Evolutionary conservation across 805 yeast species (phyloP).

Genomic region (Metschnikowia dekortorum): DNA sequence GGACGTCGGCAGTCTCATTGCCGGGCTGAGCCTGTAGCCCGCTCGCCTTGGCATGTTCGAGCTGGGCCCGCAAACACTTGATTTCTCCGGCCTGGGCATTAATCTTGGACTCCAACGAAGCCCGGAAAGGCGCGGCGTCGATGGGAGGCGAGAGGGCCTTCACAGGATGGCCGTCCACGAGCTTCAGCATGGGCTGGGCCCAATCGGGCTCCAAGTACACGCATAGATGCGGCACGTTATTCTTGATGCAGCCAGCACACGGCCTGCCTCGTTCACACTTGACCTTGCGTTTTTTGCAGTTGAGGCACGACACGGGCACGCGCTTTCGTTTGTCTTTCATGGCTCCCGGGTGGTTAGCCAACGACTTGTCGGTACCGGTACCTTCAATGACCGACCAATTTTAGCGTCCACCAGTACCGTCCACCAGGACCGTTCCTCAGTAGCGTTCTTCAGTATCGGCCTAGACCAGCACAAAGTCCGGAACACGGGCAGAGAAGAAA

Average conservation of each 20-base stretch:
- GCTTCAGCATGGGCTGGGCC: slow-evolving; percentile 18
- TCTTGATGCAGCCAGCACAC: slow-evolving; percentile 39
- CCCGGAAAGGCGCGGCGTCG: not conserved
- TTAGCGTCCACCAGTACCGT: too few relatives aligned
- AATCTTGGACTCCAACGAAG: slow-evolving; percentile 6
- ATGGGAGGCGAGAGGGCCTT: not conserved
- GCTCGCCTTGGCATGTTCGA: not conserved
- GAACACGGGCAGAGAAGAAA: not conserved
- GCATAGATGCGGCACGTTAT: slow-evolving; percentile 39
- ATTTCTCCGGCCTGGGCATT: slow-evolving; percentile 9
- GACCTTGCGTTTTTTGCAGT: slow-evolving; percentile 40
- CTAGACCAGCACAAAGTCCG: too few relatives aligned
- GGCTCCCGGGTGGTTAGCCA: not conserved
- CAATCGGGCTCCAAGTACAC: slow-evolving; percentile 39
- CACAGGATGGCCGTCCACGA: not conserved
- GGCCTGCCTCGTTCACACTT: slow-evolving; percentile 41
- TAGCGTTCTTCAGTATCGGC: too few relatives aligned
- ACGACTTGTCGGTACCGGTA: too few relatives aligned
- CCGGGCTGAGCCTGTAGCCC: not conserved
- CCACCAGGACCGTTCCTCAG: too few relatives aligned
- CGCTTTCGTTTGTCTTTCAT: slow-evolving; percentile 23
- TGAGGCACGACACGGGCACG: slow-evolving; percentile 38
- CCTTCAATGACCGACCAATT: too few relatives aligned
- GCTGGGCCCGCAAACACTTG: slow-evolving; percentile 11
- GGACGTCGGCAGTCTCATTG: not conserved